Percentiles rank a stretch among this genome's conserved stretches.
Conservation (phyloP, 2,329 filamentous ascomycete genomes). For the Colletotrichum tropicale region DNA sequence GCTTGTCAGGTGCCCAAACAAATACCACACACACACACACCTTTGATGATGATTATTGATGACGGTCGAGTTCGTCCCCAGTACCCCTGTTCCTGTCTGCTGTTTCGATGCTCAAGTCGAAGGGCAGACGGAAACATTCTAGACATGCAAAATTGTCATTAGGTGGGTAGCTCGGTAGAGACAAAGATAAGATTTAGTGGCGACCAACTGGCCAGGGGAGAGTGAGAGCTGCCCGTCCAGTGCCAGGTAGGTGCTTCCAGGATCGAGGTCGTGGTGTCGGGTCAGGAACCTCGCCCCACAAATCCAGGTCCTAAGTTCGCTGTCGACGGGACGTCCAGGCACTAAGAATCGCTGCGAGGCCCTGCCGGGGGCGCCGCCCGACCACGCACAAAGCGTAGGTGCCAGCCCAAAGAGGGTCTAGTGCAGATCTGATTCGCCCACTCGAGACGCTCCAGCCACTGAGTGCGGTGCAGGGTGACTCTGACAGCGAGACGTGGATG, state of each 20-base stretch:
- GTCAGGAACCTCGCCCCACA: neutral
- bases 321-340: neutral
- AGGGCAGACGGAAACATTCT: neutral
- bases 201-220: neutral
- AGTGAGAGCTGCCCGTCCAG: neutral
- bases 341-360: neutral
- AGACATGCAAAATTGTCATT: neutral
- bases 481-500: neutral
- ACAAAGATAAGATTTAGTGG: neutral
- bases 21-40: neutral
- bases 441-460: neutral
- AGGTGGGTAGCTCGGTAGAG: neutral
- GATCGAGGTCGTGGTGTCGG: neutral
- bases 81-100: neutral
- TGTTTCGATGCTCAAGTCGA: neutral
- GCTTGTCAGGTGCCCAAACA: neutral
- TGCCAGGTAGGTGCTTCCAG: neutral
- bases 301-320: neutral
- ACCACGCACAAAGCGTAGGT: neutral
- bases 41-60: neutral
- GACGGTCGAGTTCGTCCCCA: neutral
- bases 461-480: neutral
- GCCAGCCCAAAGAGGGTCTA: neutral
- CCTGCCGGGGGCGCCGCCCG: neutral
- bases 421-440: conserved; percentile 1